These are phyloP conservation scores for Penicillium sp. DNA, from an alignment of 2,329 filamentous ascomycete genomes.

Conservation along the genomic window DNA sequence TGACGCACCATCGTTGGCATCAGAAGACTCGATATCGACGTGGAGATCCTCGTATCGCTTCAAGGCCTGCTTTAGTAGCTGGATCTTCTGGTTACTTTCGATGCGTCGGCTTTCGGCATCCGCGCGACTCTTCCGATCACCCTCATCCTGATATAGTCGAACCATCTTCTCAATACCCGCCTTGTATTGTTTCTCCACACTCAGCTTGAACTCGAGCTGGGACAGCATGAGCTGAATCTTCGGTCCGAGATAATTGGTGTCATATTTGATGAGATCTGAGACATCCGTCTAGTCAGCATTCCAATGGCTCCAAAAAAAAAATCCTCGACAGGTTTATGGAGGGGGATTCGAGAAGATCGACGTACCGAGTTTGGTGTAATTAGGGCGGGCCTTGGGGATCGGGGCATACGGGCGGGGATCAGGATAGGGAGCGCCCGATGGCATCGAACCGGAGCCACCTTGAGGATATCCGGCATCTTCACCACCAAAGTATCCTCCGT, in stretches of 20 bases:
- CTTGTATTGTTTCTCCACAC: slow-evolving; percentile 98
- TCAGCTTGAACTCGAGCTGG: slow-evolving; percentile 97
- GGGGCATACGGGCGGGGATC: slow-evolving; percentile 70
- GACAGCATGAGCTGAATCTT: slow-evolving; percentile 99
- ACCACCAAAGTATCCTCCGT: slow-evolving; percentile 58
- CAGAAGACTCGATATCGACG: slow-evolving; percentile 82
- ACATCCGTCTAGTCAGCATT: slow-evolving; percentile 26
- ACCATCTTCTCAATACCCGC: slow-evolving; percentile 99
- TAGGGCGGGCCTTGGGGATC: slow-evolving; percentile 76
- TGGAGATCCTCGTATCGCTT: slow-evolving; percentile 98
- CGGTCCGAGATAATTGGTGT: slow-evolving; percentile 91
- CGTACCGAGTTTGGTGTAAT: slow-evolving; percentile 95
- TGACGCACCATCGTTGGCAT: slow-evolving; percentile 77
- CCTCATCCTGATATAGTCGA: slow-evolving; percentile 94
- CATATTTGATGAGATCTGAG: slow-evolving; percentile 95
- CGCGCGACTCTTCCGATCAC: slow-evolving; percentile 90
- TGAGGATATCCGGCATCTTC: slow-evolving; percentile 59
- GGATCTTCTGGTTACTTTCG: slow-evolving; percentile 97
- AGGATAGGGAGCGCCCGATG: slow-evolving; percentile 77
- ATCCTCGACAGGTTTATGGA: neutral
- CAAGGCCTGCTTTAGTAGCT: slow-evolving; percentile 90
- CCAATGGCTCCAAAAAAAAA: slow-evolving; percentile 8
- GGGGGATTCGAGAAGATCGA: slow-evolving; percentile 14
- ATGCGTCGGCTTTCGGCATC: slow-evolving; percentile 88
- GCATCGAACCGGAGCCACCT: slow-evolving; percentile 75